Base-by-base conservation (phyloP, 208 protist species). In the Trypanosoma theileri region DNA sequence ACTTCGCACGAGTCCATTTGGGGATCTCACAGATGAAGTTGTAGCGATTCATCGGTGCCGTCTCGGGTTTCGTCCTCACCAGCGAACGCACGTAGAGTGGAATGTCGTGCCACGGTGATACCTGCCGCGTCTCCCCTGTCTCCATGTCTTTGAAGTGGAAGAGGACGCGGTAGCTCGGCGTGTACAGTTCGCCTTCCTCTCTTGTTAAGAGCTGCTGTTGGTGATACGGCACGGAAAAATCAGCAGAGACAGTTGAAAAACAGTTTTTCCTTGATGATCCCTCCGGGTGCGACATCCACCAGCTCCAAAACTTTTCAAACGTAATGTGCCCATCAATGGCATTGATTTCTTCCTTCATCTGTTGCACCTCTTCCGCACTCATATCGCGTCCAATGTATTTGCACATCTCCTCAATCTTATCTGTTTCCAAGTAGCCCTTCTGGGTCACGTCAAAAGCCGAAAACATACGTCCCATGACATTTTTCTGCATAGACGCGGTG, bases 1-100 rank as follows among this genome's bases (percentile, higher is more conserved):
- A 98, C 90, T 98, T 98, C 14, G 92, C 89, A 57, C 91, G 80
- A 17, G 95, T 98, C 84, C 94, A 97, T 81, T 97, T 97, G 11
- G 93, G 95, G 26, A 98, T 97, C 66, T 98, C 94, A 72, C 92
- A 96, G 55, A 97, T 89, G 61, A 96, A 96, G 76, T 96, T 95
- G 75, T 89, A 96, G 59, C 89, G 88, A 66, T 97, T 95, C 48
- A 88, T 84, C 19, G 82, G 82, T 64, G 85, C 77, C 46, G 84
- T 52, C 71, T 90, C 88, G 13, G 89, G 85, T 71, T 92, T 93
- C 26, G 90, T 97, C 26, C 93, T 87, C 40, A 97, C 88, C 17
- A 88, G 77, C 64, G 95, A 86, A 45, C 85, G 86, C 63, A 97
- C 87, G 57, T 79, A 88, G 13, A 96, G 80, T 16, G 91, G 93